Evolutionary conservation across 345 rosid species (phyloP), one percentile per base, ranked within the genome.

Genomic region (Boechera stricta): DNA sequence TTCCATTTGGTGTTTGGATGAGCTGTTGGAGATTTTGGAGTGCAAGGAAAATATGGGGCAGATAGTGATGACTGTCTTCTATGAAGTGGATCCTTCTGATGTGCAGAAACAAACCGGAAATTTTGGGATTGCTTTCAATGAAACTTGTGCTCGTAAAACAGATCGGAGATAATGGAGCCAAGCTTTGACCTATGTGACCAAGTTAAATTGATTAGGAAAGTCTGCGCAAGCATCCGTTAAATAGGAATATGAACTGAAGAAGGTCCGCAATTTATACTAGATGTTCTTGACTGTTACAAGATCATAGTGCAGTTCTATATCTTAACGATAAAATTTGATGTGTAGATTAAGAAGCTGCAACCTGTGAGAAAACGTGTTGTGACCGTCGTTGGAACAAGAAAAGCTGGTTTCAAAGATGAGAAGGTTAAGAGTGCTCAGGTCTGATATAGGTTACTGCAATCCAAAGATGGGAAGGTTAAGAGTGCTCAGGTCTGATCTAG

Each of bases 341-440:
- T 52, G 66, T 68, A 94, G 98, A 92, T 94, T 71, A 94, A 94
- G 85, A 90, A 82, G 86, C 82, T 94, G 64, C 92, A 92, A 70
- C 97, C 93, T 31, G 81, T 85, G 31, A 89, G 82, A 67, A 92
- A 85, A 82, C 87, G 82, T 78, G 91, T 92, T 69, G 86, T 77
- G 28, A 92, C 97, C 15, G 56, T 94, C 68, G 97, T 92, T 29
- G 98, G 98, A 74, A 89, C 93, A 12, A 97, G 97, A 59, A 94
- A 90, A 86, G 97, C 97, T 11, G 97, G 97, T 84, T 94, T 92
- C 84, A 87, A 82, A 82, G 97, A 92, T 68, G 97, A 97, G 82
- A 69, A 56, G 49, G 88, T 86, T 41, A 79, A 81, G 55, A 75
- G 49, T 28, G 92, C 98, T 72, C 97, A 90, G 97, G 98, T 91